Evolutionary conservation across 2,329 filamentous ascomycete species (phyloP).

Genomic region (Beauveria sp.): DNA sequence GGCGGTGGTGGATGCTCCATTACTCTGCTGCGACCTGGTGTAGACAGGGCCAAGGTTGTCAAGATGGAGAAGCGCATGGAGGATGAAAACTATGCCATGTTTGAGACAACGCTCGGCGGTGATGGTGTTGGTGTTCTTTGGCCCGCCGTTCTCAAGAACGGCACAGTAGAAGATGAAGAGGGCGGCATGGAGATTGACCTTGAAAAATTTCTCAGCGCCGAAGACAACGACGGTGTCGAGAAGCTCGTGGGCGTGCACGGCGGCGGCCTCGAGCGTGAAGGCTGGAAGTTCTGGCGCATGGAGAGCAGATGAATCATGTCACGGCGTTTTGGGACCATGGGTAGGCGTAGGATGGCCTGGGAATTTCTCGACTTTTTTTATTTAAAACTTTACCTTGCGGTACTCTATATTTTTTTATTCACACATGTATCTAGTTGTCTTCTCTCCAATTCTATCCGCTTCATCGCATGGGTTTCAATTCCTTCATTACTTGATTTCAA

Average conservation of each 20-base stretch:
- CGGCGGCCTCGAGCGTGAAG: constrained; percentile 60
- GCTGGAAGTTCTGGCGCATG: constrained; percentile 81
- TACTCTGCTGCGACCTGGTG: constrained; percentile 69
- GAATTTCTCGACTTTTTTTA: neutral
- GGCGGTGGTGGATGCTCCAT: constrained; percentile 96
- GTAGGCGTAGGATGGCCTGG: neutral
- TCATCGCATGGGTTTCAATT: too few relatives aligned
- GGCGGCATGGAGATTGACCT: constrained; percentile 90
- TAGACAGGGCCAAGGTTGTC: constrained; percentile 46
- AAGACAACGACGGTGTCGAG: constrained; percentile 80
- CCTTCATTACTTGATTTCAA: too few relatives aligned
- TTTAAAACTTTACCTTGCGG: constrained; percentile 8
- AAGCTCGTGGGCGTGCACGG: constrained; percentile 73
- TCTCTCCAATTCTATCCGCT: neutral
- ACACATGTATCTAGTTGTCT: neutral
- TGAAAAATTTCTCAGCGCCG: constrained; percentile 72
- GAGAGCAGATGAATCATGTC: constrained; percentile 32
- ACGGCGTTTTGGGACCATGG: neutral
- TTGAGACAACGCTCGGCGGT: constrained; percentile 83
- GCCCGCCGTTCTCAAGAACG: constrained; percentile 85
- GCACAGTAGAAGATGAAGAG: constrained; percentile 65
- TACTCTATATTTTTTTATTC: neutral
- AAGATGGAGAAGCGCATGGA: constrained; percentile 58
- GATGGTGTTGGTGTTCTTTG: constrained; percentile 92
- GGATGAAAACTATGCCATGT: constrained; percentile 70